A percentile compares a stretch with the other conserved stretches of the same genome.
phyloP scores from a whole-genome alignment of 371 early-diverging fungal species.

The Dichotomocladium elegans region DNA sequence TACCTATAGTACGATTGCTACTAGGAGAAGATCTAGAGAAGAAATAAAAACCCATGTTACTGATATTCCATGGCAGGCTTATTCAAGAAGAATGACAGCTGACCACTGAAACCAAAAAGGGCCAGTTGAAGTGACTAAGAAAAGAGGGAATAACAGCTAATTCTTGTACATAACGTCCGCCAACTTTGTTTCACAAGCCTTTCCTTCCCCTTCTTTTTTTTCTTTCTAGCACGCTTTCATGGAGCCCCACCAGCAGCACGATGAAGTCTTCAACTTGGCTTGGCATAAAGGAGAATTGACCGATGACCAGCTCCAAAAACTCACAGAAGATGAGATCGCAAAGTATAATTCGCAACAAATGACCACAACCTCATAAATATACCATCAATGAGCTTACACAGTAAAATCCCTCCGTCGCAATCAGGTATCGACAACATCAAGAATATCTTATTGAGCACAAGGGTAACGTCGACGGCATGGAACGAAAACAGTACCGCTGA shows the following conservation, averaged over 20 bases:
- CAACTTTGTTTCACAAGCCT: background rate
- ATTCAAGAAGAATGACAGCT: too few species aligned
- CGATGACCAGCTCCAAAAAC: conserved; percentile 25
- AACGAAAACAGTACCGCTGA: background rate
- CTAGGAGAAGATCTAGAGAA: too few species aligned
- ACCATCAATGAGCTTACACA: background rate
- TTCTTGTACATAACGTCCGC: too few species aligned
- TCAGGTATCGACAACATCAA: conserved; percentile 33
- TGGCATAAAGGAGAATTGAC: conserved; percentile 30
- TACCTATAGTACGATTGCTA: too few species aligned
- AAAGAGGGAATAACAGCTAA: too few species aligned
- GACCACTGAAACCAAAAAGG: too few species aligned
- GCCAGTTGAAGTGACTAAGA: too few species aligned
- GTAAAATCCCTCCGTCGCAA: background rate
- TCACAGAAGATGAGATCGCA: conserved; percentile 31
- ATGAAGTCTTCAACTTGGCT: conserved; percentile 23
- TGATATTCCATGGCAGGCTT: too few species aligned
- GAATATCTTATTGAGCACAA: conserved; percentile 37
- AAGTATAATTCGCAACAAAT: conserved; percentile 22
- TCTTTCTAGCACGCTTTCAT: conserved; percentile 9
- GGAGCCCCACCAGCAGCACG: conserved; percentile 16
- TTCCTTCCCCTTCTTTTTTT: background rate
- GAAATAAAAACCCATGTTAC: too few species aligned
- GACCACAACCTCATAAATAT: background rate
- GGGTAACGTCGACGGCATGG: too few species aligned